Conservation (phyloP, 2,329 filamentous ascomycete genomes). For the Phialophora verrucosa region DNA sequence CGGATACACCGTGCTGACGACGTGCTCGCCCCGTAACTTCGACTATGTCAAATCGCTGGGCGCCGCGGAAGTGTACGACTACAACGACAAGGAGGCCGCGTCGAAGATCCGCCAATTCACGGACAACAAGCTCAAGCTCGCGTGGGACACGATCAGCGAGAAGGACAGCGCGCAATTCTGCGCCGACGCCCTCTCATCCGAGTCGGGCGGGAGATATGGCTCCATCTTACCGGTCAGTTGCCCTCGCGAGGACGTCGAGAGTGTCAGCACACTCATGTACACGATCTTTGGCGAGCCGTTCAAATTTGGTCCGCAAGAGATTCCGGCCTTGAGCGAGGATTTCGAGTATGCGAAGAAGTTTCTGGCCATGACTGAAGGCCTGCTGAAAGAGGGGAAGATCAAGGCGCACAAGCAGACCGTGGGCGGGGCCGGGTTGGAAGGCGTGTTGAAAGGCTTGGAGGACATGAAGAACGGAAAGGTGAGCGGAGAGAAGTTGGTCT, state of each 20-base stretch:
- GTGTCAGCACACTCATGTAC: constrained; percentile 45
- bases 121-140: constrained; percentile 47
- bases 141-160: constrained; percentile 48
- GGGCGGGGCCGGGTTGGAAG: constrained; percentile 51
- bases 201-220: constrained; percentile 43
- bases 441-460: constrained; percentile 54
- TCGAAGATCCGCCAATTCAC: constrained; percentile 44
- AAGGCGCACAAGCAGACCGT: constrained; percentile 52
- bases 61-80: constrained; percentile 54
- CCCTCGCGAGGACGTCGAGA: constrained; percentile 45
- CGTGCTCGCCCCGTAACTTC: constrained; percentile 52
- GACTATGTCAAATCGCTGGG: constrained; percentile 54
- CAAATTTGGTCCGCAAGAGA: constrained; percentile 18
- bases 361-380: constrained; percentile 46
- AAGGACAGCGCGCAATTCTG: constrained; percentile 43
- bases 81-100: constrained; percentile 47
- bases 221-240: constrained; percentile 41
- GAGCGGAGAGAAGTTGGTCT: constrained; percentile 57
- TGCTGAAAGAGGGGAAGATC: constrained; percentile 53
- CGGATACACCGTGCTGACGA: constrained; percentile 51
- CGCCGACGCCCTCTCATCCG: constrained; percentile 44
- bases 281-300: constrained; percentile 46
- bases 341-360: constrained; percentile 53
- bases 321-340: constrained; percentile 44
- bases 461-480: constrained; percentile 54